These are phyloP conservation scores for Fusarium penzigii DNA, from an alignment of 2,329 filamentous ascomycete species.

Conservation along the genomic window DNA sequence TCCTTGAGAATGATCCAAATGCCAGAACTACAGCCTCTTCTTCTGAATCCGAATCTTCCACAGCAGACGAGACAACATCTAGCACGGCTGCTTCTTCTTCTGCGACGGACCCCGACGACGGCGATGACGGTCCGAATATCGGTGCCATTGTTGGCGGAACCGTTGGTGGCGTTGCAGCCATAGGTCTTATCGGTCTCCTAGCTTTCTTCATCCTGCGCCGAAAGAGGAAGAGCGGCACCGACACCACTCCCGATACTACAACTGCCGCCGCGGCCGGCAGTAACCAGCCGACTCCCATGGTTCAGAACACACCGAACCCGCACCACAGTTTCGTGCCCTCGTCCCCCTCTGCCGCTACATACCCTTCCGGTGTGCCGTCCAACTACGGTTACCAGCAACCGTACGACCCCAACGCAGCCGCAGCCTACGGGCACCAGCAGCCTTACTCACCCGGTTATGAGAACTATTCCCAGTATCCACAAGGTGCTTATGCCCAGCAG, in stretches of 20 bases:
- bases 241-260: conserved; percentile 18
- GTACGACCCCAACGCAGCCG: conserved; percentile 26
- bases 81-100: conserved; percentile 10
- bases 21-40: conserved; percentile 12
- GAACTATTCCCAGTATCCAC: conserved; percentile 23
- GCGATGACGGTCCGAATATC: conserved; percentile 17
- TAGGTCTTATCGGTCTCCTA: conserved; percentile 42
- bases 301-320: conserved; percentile 24
- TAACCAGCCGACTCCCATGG: conserved; percentile 21
- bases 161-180: conserved; percentile 45
- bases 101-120: conserved; percentile 11
- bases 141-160: conserved; percentile 49
- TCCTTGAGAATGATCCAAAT: conserved; percentile 35
- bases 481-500: conserved; percentile 20
- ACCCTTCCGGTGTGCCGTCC: conserved; percentile 31
- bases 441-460: conserved; percentile 20
- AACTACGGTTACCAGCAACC: conserved; percentile 26
- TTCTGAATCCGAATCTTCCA: conserved; percentile 1
- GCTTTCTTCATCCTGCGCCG: conserved; percentile 43
- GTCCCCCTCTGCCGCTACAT: conserved; percentile 24
- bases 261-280: conserved; percentile 1
- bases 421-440: conserved; percentile 22
- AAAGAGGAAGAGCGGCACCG: conserved; percentile 29
- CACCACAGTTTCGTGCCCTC: conserved; percentile 18
- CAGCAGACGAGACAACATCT: conserved; percentile 1